A percentile compares a stretch with the other conserved stretches of the same genome.
Evolutionary conservation across 1,284 basidiomycete species (phyloP).

Genomic region (Amylostereum areolatum): DNA sequence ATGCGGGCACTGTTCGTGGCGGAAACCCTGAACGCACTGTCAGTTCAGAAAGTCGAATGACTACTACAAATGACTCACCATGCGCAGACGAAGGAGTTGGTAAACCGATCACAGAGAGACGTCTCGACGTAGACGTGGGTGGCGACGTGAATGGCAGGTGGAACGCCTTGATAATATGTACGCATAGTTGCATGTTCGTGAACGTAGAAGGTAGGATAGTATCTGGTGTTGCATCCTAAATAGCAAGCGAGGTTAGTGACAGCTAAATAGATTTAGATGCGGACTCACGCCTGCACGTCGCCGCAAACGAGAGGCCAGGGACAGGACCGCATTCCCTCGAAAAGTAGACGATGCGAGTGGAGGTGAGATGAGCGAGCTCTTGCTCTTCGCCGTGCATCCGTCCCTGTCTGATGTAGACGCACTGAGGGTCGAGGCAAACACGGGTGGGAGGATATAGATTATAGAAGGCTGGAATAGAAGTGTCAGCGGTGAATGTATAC

Average conservation of each 20-base stretch:
- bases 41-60: neutral
- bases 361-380: neutral
- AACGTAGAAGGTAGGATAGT: neutral
- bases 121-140: neutral
- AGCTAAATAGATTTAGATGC: too few species aligned
- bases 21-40: neutral
- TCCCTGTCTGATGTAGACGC: too few species aligned
- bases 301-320: neutral
- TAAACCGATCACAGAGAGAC: neutral
- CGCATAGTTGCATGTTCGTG: neutral
- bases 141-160: neutral
- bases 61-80: neutral
- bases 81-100: neutral
- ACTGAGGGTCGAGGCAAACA: too few species aligned
- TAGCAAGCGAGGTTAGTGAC: neutral
- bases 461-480: neutral
- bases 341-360: neutral
- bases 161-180: neutral
- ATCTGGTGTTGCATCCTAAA: neutral
- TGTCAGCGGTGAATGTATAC: neutral
- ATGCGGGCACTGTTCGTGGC: neutral
- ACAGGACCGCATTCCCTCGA: neutral
- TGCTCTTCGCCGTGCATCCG: neutral
- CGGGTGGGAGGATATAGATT: neutral
- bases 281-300: neutral